phyloP scores from a whole-genome alignment of 1,139 yeast species.

The Maudiozyma humilis region DNA sequence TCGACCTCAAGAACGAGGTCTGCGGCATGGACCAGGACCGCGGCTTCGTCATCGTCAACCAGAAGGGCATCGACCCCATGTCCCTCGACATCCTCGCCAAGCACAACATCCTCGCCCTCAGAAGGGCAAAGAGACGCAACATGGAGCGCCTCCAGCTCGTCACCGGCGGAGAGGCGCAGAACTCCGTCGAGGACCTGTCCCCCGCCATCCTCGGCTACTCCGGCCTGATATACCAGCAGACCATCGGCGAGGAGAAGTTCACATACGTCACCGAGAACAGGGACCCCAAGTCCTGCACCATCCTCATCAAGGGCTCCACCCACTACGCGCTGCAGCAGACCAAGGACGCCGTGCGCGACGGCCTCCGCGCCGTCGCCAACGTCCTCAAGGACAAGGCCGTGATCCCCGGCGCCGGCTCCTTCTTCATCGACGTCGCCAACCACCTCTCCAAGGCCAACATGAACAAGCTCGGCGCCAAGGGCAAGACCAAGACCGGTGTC shows the following conservation, averaged over 20 bases:
- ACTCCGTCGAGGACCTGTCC: constrained; percentile 89
- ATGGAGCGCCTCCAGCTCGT: constrained; percentile 97
- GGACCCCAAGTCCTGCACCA: constrained; percentile 87
- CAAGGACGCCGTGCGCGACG: constrained; percentile 95
- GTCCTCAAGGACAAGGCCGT: constrained; percentile 77
- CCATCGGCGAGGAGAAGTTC: constrained; percentile 94
- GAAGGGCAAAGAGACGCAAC: constrained; percentile 97
- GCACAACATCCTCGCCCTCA: constrained; percentile 83
- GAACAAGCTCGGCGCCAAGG: constrained; percentile 56
- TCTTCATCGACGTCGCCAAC: constrained; percentile 73
- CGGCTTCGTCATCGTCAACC: constrained; percentile 92
- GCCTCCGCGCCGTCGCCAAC: constrained; percentile 88
- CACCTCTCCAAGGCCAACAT: constrained; percentile 45
- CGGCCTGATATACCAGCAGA: constrained; percentile 84
- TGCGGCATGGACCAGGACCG: constrained; percentile 66
- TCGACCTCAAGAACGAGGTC: constrained; percentile 86
- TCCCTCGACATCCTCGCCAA: constrained; percentile 90
- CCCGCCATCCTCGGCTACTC: constrained; percentile 83
- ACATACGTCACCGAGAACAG: constrained; percentile 89
- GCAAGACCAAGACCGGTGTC: constrained; percentile 83
- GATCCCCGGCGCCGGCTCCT: constrained; percentile 97
- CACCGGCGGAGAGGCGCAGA: constrained; percentile 97
- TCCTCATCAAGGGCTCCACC: constrained; percentile 89
- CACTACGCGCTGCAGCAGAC: constrained; percentile 83
- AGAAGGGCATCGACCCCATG: constrained; percentile 98